Percentiles rank a stretch among this genome's conserved stretches.
These are phyloP conservation scores for Aspergillus conjunctus DNA, from an alignment of 495 filamentous ascomycete genomes.

Conservation along the genomic window DNA sequence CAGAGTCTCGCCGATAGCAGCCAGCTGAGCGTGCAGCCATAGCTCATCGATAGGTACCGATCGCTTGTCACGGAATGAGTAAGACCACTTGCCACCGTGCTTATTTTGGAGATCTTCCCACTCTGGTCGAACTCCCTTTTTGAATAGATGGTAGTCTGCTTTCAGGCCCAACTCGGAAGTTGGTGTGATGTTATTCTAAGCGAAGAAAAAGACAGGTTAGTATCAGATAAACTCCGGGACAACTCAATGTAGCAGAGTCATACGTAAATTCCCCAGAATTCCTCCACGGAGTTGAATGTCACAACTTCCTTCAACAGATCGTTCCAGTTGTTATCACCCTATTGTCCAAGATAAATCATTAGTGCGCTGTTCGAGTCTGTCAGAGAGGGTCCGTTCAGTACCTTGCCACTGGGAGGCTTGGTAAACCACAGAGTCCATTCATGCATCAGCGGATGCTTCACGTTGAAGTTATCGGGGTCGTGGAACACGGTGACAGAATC, in stretches of 20 bases:
- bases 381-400: conserved; percentile 38
- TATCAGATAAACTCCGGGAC: background rate
- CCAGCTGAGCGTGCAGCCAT: conserved; percentile 95
- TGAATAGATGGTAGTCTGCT: conserved; percentile 99
- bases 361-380: background rate
- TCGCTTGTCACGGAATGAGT: conserved; percentile 94
- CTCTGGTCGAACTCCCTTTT: conserved; percentile 92
- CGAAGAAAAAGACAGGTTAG: conserved; percentile 12
- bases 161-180: conserved; percentile 94
- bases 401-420: conserved; percentile 96
- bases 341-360: conserved; percentile 24
- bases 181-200: conserved; percentile 95
- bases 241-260: conserved; percentile 35
- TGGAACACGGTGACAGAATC: conserved; percentile 91
- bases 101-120: conserved; percentile 99
- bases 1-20: conserved; percentile 96
- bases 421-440: conserved; percentile 99
- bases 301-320: conserved; percentile 98
- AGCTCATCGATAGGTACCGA: conserved; percentile 87
- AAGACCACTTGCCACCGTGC: conserved; percentile 98
- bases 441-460: conserved; percentile 95
- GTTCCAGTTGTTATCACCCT: conserved; percentile 99
- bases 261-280: conserved; percentile 99
- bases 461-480: conserved; percentile 96
- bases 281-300: conserved; percentile 96